phyloP scores from a whole-genome alignment of 257 asterid genomes.

The Nemophila menziesii region DNA sequence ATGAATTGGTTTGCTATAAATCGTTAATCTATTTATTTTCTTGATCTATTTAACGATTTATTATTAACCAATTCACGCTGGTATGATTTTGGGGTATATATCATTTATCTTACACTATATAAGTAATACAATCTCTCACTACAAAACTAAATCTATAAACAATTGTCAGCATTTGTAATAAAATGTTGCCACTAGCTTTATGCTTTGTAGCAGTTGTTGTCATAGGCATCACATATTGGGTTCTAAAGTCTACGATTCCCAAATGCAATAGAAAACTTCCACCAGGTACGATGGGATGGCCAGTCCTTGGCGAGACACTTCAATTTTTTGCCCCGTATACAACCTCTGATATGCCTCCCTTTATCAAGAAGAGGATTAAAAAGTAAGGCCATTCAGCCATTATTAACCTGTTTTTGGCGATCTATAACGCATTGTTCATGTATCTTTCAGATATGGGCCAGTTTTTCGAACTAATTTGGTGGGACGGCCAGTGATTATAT shows the following conservation, averaged over 20 bases:
- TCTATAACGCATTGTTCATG: constrained; percentile 5
- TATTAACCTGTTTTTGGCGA: background rate
- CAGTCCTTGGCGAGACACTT: constrained; percentile 58
- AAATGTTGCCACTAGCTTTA: constrained; percentile 26
- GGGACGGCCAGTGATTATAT: constrained; percentile 55
- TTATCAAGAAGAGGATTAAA: constrained; percentile 44
- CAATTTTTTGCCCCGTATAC: constrained; percentile 43
- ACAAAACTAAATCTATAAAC: too few species aligned
- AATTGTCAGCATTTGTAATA: too few species aligned
- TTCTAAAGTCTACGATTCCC: constrained; percentile 51
- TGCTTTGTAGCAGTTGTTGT: constrained; percentile 23
- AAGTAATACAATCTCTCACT: too few species aligned
- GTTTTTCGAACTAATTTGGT: constrained; percentile 62
- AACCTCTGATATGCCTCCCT: constrained; percentile 49
- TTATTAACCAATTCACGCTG: too few species aligned
- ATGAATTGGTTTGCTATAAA: too few species aligned
- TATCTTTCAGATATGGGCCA: constrained; percentile 49
- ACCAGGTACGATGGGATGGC: constrained; percentile 87
- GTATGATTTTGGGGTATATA: too few species aligned
- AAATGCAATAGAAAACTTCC: constrained; percentile 54
- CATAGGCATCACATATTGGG: constrained; percentile 28
- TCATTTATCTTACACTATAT: too few species aligned
- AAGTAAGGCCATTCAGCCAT: constrained; percentile 23
- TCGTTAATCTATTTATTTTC: too few species aligned
- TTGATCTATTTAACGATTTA: too few species aligned